These are phyloP conservation scores for Lophium mytilinum DNA, from an alignment of 495 filamentous ascomycete species.

Conservation along the genomic window DNA sequence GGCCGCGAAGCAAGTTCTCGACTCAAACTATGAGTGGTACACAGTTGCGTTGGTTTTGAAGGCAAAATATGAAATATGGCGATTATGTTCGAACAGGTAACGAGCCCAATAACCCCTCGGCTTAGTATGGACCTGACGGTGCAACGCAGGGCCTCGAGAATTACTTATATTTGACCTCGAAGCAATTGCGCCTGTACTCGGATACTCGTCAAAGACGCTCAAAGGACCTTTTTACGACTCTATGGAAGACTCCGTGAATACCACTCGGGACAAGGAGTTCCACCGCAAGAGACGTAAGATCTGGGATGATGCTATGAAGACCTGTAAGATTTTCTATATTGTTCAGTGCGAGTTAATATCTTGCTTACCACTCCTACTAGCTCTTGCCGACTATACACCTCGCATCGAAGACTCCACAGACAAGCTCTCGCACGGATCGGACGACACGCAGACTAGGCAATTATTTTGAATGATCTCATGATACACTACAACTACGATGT, in stretches of 20 bases:
- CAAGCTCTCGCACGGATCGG: background rate
- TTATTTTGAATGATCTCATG: background rate
- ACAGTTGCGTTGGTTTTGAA: background rate
- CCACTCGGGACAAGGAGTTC: slow-evolving; percentile 2
- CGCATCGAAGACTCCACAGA: slow-evolving; percentile 6
- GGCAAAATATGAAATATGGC: slow-evolving; percentile 7
- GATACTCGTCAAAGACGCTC: background rate
- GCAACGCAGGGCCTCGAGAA: background rate
- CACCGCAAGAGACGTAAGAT: slow-evolving; percentile 10
- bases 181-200: background rate
- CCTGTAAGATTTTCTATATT: background rate
- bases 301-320: slow-evolving; percentile 10
- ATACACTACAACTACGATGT: slow-evolving; percentile 4
- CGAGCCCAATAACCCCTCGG: background rate
- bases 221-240: slow-evolving; percentile 13
- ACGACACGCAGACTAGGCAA: background rate
- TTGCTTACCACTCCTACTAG: background rate
- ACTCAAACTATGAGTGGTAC: background rate
- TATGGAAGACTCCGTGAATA: background rate
- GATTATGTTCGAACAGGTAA: slow-evolving; percentile 6
- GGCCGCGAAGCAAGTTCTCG: slow-evolving; percentile 3
- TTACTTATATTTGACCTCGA: slow-evolving; percentile 7
- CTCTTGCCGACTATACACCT: slow-evolving; percentile 2
- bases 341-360: no score
- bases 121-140: background rate